A percentile compares a stretch with the other conserved stretches of the same genome.
Evolutionary conservation across 495 filamentous ascomycete genomes (phyloP).

Genomic region (Neurospora tetraspora): DNA sequence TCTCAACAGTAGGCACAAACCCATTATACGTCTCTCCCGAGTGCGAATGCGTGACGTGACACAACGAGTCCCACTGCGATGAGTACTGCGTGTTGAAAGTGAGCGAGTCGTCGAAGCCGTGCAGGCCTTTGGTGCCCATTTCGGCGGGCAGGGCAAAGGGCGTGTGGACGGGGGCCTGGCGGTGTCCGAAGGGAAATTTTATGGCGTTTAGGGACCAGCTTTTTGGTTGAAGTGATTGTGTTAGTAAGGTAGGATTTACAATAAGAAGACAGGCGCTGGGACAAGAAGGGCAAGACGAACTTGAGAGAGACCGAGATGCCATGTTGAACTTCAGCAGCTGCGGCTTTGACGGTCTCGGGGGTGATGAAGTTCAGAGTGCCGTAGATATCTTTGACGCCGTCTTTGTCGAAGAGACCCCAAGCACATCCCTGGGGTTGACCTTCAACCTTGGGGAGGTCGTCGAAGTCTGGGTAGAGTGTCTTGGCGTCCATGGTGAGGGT

Average conservation of each 20-base stretch:
- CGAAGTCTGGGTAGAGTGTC: conserved; percentile 37
- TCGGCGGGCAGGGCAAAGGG: conserved; percentile 35
- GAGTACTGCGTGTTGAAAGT: conserved; percentile 66
- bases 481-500: conserved; percentile 9
- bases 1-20: conserved; percentile 19
- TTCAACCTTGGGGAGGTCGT: conserved; percentile 47
- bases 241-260: background rate
- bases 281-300: conserved; percentile 18
- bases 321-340: conserved; percentile 39
- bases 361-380: conserved; percentile 53
- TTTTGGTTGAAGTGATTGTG: background rate
- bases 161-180: conserved; percentile 43
- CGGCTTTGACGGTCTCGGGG: conserved; percentile 40
- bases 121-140: conserved; percentile 14
- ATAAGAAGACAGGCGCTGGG: background rate
- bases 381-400: conserved; percentile 47
- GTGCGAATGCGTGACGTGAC: conserved; percentile 35
- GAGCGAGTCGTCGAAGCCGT: conserved; percentile 44
- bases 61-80: conserved; percentile 73
- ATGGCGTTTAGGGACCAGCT: conserved; percentile 38
- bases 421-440: conserved; percentile 54
- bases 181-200: conserved; percentile 38
- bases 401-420: conserved; percentile 56
- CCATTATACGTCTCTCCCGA: conserved; percentile 47
- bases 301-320: conserved; percentile 53